Conservation (phyloP, 2,329 filamentous ascomycete species). For the Polychaeton citri region DNA sequence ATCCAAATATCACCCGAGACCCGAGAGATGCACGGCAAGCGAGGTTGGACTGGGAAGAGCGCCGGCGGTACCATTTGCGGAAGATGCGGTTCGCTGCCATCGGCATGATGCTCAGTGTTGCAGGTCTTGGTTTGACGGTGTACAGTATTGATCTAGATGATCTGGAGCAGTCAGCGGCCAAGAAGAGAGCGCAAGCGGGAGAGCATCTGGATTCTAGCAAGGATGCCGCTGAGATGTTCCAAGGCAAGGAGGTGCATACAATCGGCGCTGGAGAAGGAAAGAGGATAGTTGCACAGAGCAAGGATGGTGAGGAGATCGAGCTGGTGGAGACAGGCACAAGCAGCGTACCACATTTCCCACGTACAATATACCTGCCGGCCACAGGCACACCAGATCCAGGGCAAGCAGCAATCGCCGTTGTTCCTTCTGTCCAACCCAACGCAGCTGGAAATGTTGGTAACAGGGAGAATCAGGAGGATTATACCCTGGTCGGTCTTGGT, state of each 20-base stretch:
- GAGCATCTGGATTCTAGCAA: conserved; percentile 21
- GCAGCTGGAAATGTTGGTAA: conserved; percentile 19
- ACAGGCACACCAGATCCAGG: conserved; percentile 4
- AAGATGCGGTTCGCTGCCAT: conserved; percentile 24
- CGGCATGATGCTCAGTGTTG: conserved; percentile 21
- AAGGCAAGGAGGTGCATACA: conserved; percentile 43
- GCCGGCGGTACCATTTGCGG: conserved; percentile 16
- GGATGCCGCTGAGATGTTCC: conserved; percentile 27
- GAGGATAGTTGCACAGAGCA: conserved; percentile 31
- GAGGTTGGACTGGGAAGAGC: conserved; percentile 14
- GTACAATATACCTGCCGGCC: conserved; percentile 49
- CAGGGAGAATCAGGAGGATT: conserved; percentile 45
- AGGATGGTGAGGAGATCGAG: conserved; percentile 46
- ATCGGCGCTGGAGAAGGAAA: conserved; percentile 48
- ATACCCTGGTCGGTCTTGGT: conserved; percentile 77
- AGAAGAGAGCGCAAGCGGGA: conserved; percentile 1
- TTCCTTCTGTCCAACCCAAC: conserved; percentile 14
- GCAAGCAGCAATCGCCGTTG: conserved; percentile 5
- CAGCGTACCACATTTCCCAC: conserved; percentile 67
- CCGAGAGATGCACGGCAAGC: conserved; percentile 14
- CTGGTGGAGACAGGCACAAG: conserved; percentile 70
- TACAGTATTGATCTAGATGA: conserved; percentile 22
- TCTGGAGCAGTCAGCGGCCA: conserved; percentile 10
- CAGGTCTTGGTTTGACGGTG: conserved; percentile 14
- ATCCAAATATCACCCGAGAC: conserved; percentile 3